A percentile compares a stretch with the other conserved stretches of the same genome.
These are phyloP conservation scores for Saturnispora sanitii DNA, from an alignment of 805 yeast genomes.

Conservation along the genomic window DNA sequence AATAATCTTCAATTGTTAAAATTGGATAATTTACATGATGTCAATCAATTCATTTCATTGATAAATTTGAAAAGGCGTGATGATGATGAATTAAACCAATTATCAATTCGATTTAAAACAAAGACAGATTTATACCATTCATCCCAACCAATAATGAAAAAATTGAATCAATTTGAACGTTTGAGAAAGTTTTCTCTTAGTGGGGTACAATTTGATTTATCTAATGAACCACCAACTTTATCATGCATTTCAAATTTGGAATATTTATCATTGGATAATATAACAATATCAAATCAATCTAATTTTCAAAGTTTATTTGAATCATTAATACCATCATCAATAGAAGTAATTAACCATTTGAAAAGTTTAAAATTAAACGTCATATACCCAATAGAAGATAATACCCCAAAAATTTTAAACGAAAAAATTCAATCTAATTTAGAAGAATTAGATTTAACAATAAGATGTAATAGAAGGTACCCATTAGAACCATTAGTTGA, in stretches of 20 bases:
- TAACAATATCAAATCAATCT: not conserved
- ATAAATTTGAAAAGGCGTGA: not conserved
- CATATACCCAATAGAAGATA: slow-evolving; percentile 17
- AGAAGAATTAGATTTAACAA: slow-evolving; percentile 17
- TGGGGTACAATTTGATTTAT: slow-evolving; percentile 10
- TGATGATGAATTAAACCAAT: no score
- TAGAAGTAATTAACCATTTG: no score
- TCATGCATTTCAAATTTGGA: slow-evolving; percentile 9
- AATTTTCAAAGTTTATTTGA: slow-evolving; percentile 12
- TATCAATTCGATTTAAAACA: slow-evolving; percentile 1
- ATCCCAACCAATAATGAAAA: not conserved
- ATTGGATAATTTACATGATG: slow-evolving; percentile 13
- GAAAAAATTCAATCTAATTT: slow-evolving; percentile 15
- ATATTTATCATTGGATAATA: slow-evolving; percentile 13
- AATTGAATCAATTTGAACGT: slow-evolving; percentile 1
- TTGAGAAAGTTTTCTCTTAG: slow-evolving; percentile 9
- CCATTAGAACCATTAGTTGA: slow-evolving; percentile 14
- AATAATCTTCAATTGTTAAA: slow-evolving; percentile 9
- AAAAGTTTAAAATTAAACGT: slow-evolving; percentile 16
- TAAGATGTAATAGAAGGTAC: slow-evolving; percentile 17
- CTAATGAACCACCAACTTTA: not conserved
- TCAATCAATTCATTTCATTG: slow-evolving; percentile 4
- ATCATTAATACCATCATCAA: slow-evolving; percentile 4
- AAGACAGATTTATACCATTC: not conserved
- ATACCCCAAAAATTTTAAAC: slow-evolving; percentile 14